A percentile compares a stretch with the other conserved stretches of the same genome.
phyloP scores from a whole-genome alignment of 2,329 filamentous ascomycete species.

The Colletotrichum somersetense region DNA sequence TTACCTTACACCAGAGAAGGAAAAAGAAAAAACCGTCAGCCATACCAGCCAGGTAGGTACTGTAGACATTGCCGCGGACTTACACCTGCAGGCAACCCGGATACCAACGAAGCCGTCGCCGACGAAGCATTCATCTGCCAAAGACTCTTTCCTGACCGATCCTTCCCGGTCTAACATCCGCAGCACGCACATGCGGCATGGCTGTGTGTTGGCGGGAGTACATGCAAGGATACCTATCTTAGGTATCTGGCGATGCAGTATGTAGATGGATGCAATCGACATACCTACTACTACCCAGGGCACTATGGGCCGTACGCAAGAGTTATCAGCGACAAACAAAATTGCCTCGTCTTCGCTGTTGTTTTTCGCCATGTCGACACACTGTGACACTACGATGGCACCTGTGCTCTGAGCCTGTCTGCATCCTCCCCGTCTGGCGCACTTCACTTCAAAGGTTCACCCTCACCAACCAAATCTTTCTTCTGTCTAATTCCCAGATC shows the following conservation, averaged over 20 bases:
- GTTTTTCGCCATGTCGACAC: neutral
- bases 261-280: neutral
- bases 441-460: neutral
- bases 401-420: neutral
- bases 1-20: neutral
- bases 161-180: neutral
- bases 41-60: too few species aligned
- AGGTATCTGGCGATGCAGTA: neutral
- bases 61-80: neutral
- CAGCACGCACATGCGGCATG: neutral
- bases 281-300: too few species aligned
- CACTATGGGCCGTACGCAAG: neutral
- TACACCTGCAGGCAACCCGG: neutral
- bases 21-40: neutral
- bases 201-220: neutral
- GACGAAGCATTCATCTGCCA: neutral
- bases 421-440: neutral
- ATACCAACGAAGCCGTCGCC: neutral
- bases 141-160: neutral
- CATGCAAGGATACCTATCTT: neutral
- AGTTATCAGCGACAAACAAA: neutral
- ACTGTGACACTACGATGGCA: neutral
- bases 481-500: neutral
- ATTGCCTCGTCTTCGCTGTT: constrained; percentile 4
- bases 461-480: constrained; percentile 3